These are phyloP conservation scores for Nepenthes mirabilis DNA, from an alignment of 148 eudicot genomes.

Conservation along the genomic window DNA sequence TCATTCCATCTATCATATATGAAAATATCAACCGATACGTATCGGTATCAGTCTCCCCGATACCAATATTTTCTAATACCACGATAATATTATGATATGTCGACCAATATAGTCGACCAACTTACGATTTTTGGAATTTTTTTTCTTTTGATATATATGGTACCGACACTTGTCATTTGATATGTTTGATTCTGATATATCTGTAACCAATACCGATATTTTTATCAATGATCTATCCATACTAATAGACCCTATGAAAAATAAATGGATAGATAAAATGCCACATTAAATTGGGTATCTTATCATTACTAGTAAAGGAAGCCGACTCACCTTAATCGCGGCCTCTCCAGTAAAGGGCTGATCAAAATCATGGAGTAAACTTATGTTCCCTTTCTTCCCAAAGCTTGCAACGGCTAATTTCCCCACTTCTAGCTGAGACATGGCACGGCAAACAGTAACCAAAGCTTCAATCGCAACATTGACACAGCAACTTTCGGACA, in stretches of 20 bases:
- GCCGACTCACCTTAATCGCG: conserved; percentile 64
- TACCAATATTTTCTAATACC: too few relatives aligned
- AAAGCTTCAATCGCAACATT: conserved; percentile 90
- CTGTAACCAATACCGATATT: too few relatives aligned
- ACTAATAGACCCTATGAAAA: too few relatives aligned
- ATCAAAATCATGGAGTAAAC: conserved; percentile 78
- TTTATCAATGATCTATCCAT: too few relatives aligned
- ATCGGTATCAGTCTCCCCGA: too few relatives aligned
- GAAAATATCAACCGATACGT: neutral
- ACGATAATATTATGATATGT: too few relatives aligned
- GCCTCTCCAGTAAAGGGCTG: conserved; percentile 79
- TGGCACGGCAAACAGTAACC: conserved; percentile 94
- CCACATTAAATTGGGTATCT: neutral
- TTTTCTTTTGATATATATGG: too few relatives aligned
- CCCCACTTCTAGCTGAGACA: conserved; percentile 95
- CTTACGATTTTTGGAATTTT: too few relatives aligned
- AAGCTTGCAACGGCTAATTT: conserved; percentile 89
- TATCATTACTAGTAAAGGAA: neutral
- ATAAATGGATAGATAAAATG: neutral
- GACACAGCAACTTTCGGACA: conserved; percentile 83
- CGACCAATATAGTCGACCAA: too few relatives aligned
- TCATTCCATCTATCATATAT: neutral
- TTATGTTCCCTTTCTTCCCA: conserved; percentile 73
- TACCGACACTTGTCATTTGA: too few relatives aligned
- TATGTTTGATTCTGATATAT: too few relatives aligned